Base-by-base conservation (phyloP, 2,329 filamentous ascomycete genomes). In the Akanthomyces dipterigenus region DNA sequence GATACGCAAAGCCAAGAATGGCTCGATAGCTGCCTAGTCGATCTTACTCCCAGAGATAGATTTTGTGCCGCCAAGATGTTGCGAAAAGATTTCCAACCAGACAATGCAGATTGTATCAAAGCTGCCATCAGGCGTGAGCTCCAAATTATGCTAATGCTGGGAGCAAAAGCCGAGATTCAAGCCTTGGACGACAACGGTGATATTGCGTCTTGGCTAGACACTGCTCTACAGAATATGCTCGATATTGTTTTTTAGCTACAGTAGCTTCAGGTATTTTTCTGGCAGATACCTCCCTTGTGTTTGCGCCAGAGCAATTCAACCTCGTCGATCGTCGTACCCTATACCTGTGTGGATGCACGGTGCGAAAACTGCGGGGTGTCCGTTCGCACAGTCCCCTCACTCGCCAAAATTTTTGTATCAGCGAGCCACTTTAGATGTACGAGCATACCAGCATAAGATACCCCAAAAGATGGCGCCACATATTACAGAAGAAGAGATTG, bases 101-200 rank as follows among this genome's bases (percentile, higher is more conserved):
- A 66, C 0, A 18, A 65, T 1, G 64, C 64, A 5, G 71, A 75
- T 12, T 64, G 65, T 0, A 71, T 76, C 2, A 74, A 76, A 2
- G 58, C 66, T 0, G 73, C 77, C 7, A 75, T 84, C 64, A 74
- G 75, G 34, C 72, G 73, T 3, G 87, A 92, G 67, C 66, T 93
- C 18, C 89, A 91, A 68, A 67, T 80, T 1, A 92, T 93, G 89
- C 73, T 93, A 22, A 81, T 89, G 75, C 75, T 93, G 55, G 88
- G 88, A 57, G 67, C 86, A 53, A 95, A 93, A 68, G 88, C 88
- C 0, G 90, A 95, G 69, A 90, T 93, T 55, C 89, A 95, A 68
- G 81, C 86, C 20, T 73, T 90, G 7, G 86, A 89, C 60, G 76
- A 82, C 3, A 74, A 73, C 9, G 82, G 83, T 0, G 75, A 81